A percentile compares a stretch with the other conserved stretches of the same genome.
phyloP scores from a whole-genome alignment of 768 basidiomycete species.

The Sutorius australiensis region DNA sequence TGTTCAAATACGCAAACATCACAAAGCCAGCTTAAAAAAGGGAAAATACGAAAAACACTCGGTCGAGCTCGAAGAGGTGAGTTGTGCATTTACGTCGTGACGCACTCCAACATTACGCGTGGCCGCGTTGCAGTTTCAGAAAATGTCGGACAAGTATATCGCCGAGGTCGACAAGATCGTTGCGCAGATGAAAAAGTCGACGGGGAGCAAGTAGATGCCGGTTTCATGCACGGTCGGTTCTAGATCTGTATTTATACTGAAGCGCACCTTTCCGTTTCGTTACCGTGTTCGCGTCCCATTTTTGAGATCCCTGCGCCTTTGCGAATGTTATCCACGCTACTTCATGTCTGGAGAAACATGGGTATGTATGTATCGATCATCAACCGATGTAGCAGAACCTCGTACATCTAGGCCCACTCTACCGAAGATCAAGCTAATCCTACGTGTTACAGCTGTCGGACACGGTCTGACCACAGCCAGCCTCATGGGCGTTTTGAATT shows the following conservation, averaged over 20 bases:
- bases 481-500: no score
- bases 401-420: no score
- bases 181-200: conserved; percentile 57
- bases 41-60: conserved; percentile 69
- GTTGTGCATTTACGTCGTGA: not conserved
- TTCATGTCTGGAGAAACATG: no score
- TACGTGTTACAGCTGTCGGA: no score
- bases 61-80: conserved; percentile 61
- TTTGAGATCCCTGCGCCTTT: no score
- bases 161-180: conserved; percentile 66
- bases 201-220: conserved; percentile 26
- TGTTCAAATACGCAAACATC: conserved; percentile 69
- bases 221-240: not conserved
- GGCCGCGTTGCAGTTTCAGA: conserved; percentile 57
- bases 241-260: not conserved
- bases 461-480: no score
- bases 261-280: not conserved
- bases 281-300: conserved; percentile 3
- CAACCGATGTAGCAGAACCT: no score
- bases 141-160: conserved; percentile 58
- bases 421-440: no score
- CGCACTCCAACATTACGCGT: no score
- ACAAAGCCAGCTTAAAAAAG: conserved; percentile 61
- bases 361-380: no score
- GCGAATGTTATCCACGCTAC: no score